Base-by-base conservation (phyloP, 768 basidiomycete genomes). In the Clitopilus hobsonii region DNA sequence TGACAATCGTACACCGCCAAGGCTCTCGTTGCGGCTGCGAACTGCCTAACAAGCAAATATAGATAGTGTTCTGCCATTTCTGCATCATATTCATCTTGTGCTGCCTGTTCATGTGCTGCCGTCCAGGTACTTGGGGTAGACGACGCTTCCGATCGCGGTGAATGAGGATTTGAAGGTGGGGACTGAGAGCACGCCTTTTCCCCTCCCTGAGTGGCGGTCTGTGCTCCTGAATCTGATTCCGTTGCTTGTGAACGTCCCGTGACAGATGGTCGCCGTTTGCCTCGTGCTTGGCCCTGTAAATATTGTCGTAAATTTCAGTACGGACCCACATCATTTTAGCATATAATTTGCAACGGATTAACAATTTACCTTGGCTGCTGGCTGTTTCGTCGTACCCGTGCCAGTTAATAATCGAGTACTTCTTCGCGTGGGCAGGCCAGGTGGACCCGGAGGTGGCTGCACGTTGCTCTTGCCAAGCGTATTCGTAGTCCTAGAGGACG, bases 41-140 rank as follows among this genome's bases (percentile, higher is more conserved):
- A 96, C 54, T 78, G 78, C 58, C 91, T 82, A 70, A 90, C 82
- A 45, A 95, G 77, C 63, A 87, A 82, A 63, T 94, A 88, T 53
- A 97, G 77, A 70, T 89, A 88, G 62, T 89, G 79, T 53, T 96
- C 93, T 23, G 93, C 93, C 54, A 87, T 74, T 53, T 86, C 85
- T 36, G 73, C 74, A 59, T 87, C 86, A 61, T 86, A 86, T 38
- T 81, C 77, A 55, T 90, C 87, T 62, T 88, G 84, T 28, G 85
- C 84, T 18, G 81, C 82, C 66, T 82, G 85, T 62, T 89, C 88
- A 45, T 86, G 81, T n/a, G 75, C 78, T 56, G 79, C 70, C 6
- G 84, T 84, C 83, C 83, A 85, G 55, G 72, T 76, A 60, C 75
- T 81, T 27, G 87, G 81, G 23, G 82, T 80, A 7, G 83, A 79